Evolutionary conservation across 352 stramenopile genomes (phyloP).

Genomic region (Pythium scleroteichum): DNA sequence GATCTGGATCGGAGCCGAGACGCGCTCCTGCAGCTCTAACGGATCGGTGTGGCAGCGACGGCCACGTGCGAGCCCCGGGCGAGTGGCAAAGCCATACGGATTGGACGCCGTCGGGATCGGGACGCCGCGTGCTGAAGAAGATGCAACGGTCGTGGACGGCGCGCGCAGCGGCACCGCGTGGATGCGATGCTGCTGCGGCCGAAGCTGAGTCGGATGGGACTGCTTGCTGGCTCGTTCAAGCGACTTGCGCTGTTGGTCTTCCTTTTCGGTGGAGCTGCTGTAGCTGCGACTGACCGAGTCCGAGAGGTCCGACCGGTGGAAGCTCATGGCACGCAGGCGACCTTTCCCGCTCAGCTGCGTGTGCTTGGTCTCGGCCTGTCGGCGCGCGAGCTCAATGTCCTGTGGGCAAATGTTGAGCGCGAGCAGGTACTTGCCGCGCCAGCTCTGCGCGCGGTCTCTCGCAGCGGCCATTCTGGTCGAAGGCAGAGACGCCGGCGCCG

Average conservation of each 20-base stretch:
- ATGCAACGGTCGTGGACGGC: slow-evolving; percentile 1
- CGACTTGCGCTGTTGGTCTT: slow-evolving; percentile 29
- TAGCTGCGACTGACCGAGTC: slow-evolving; percentile 30
- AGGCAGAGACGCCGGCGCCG: slow-evolving; percentile 1
- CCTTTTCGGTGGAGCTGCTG: slow-evolving; percentile 29
- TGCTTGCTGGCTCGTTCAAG: slow-evolving; percentile 13
- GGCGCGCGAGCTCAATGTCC: slow-evolving; percentile 33
- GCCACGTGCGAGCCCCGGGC: slow-evolving; percentile 26
- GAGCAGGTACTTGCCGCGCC: slow-evolving; percentile 74
- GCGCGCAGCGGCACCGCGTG: slow-evolving; percentile 10
- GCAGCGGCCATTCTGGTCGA: slow-evolving; percentile 10
- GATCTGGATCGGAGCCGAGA: slow-evolving; percentile 70
- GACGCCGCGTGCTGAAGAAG: not conserved
- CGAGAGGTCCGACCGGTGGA: slow-evolving; percentile 15
- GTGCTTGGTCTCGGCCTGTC: slow-evolving; percentile 12
- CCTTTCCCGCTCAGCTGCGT: slow-evolving; percentile 4
- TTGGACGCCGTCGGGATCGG: slow-evolving; percentile 1
- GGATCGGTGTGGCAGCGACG: slow-evolving; percentile 40
- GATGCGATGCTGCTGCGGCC: slow-evolving; percentile 8
- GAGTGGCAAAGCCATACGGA: slow-evolving; percentile 32
- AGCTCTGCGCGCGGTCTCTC: slow-evolving; percentile 45
- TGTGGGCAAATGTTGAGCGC: slow-evolving; percentile 73
- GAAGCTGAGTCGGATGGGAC: not conserved
- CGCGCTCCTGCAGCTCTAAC: slow-evolving; percentile 35
- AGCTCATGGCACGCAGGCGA: slow-evolving; percentile 11